These are phyloP conservation scores for Mycena alexandri DNA, from an alignment of 768 basidiomycete genomes.

Conservation along the genomic window DNA sequence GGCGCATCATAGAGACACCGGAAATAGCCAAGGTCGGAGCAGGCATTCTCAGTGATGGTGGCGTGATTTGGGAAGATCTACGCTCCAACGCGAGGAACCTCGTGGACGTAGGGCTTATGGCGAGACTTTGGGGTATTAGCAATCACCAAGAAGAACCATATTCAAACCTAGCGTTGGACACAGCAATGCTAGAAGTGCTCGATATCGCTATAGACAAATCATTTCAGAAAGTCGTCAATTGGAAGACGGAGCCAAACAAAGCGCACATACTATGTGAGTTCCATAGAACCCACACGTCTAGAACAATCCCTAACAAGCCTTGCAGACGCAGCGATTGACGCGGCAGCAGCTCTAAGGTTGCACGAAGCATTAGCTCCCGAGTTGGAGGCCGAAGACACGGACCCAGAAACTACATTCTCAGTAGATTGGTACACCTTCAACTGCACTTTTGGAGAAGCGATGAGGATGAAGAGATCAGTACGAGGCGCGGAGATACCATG, in stretches of 20 bases:
- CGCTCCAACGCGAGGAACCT: neutral
- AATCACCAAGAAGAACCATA: neutral
- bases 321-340: neutral
- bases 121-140: neutral
- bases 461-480: neutral
- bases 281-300: too few species aligned
- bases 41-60: neutral
- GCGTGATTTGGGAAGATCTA: neutral
- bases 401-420: too few species aligned
- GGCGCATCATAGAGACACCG: neutral
- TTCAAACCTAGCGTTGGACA: neutral
- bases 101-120: neutral
- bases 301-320: too few species aligned
- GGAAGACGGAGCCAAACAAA: neutral
- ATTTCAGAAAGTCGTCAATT: neutral
- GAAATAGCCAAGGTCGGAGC: neutral
- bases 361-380: neutral
- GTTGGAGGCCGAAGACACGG: neutral
- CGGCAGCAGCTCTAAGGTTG: neutral
- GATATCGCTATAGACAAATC: neutral
- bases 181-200: neutral
- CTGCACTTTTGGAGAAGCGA: neutral
- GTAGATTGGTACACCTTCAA: conserved; percentile 9
- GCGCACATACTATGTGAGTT: neutral
- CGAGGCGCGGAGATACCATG: neutral